These are phyloP conservation scores for Eucalyptus marginata DNA, from an alignment of 345 rosid genomes.

Conservation along the genomic window DNA sequence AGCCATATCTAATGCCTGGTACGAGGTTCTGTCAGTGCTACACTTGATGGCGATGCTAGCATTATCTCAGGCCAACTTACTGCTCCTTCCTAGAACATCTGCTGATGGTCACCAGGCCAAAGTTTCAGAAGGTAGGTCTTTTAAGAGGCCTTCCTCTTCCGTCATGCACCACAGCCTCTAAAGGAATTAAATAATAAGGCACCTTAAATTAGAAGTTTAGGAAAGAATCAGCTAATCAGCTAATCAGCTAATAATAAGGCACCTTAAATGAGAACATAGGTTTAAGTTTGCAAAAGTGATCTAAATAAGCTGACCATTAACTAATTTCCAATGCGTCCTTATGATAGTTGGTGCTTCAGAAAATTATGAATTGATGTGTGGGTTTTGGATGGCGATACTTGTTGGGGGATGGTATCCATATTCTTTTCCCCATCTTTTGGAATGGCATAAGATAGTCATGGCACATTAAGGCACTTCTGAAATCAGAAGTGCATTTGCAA, in stretches of 20 bases:
- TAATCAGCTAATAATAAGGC: neutral
- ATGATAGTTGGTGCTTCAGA: neutral
- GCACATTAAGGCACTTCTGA: neutral
- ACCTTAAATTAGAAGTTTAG: neutral
- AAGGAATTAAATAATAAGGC: neutral
- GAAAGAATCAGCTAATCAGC: neutral
- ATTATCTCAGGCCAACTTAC: constrained; percentile 79
- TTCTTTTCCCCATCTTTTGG: neutral
- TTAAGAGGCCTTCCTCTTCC: neutral
- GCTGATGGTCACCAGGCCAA: constrained; percentile 69
- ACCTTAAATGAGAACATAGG: neutral
- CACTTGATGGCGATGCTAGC: constrained; percentile 96
- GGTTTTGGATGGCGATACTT: neutral
- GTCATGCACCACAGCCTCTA: neutral
- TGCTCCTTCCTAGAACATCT: constrained; percentile 87
- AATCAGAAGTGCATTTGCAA: neutral
- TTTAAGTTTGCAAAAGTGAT: neutral
- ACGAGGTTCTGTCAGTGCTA: constrained; percentile 89
- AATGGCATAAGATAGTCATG: neutral
- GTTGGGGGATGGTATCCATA: neutral
- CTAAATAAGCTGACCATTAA: neutral
- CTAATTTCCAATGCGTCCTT: neutral
- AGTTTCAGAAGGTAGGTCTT: constrained; percentile 80
- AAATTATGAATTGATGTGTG: neutral
- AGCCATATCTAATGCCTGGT: constrained; percentile 80